These are phyloP conservation scores for Pythium oligandrum DNA, from an alignment of 352 stramenopile species.

Conservation along the genomic window DNA sequence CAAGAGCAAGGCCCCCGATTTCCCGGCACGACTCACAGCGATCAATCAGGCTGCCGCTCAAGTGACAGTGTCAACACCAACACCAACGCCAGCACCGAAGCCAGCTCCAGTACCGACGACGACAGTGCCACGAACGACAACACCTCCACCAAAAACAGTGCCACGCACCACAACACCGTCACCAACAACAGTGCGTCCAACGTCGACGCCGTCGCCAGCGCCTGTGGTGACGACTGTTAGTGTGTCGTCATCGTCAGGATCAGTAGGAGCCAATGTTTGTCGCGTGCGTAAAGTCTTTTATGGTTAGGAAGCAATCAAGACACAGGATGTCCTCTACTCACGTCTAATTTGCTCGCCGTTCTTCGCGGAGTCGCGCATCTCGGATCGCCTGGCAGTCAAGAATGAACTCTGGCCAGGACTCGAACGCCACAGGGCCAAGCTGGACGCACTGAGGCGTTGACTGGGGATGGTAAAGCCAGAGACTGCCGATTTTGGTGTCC, in stretches of 20 bases:
- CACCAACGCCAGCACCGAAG: conserved; percentile 6
- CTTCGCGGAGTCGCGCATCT: conserved; percentile 2
- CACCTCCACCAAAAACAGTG: conserved; percentile 4
- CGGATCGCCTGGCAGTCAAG: conserved; percentile 4
- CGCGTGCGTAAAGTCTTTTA: conserved; percentile 18
- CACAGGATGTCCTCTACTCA: not conserved
- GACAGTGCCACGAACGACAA: conserved; percentile 1
- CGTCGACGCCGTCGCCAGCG: conserved; percentile 4
- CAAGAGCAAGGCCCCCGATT: conserved; percentile 31
- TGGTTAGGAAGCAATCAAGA: conserved; percentile 1
- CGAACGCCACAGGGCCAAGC: no score
- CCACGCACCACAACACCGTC: conserved; percentile 2
- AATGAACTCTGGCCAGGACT: no score
- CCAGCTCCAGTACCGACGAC: conserved; percentile 5
- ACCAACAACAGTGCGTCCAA: conserved; percentile 4
- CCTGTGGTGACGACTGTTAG: conserved; percentile 2
- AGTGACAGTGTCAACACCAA: conserved; percentile 1
- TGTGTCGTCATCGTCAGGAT: not conserved
- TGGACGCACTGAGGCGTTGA: no score
- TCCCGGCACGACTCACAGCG: conserved; percentile 23
- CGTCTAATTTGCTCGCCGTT: no score
- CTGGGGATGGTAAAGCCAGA: no score
- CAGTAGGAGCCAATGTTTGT: conserved; percentile 5
- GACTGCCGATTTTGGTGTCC: no score
- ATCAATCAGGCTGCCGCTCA: conserved; percentile 2